Conservation (phyloP, 1,284 basidiomycete species). For the Moniliophthora roreri region DNA sequence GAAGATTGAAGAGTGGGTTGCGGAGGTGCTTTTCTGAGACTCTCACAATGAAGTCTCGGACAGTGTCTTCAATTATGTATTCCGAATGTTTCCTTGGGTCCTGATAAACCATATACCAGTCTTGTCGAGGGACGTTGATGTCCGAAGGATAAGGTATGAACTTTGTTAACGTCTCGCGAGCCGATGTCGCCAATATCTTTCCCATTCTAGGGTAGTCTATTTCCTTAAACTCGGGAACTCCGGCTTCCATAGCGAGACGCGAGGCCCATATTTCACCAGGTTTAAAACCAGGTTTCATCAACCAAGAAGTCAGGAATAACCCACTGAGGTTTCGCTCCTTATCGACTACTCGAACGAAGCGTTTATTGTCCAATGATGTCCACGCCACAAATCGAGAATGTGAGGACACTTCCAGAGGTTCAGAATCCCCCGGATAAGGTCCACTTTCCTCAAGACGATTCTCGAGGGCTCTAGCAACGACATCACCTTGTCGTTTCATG, state of each 20-base stretch:
- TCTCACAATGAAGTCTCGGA: background rate
- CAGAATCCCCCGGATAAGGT: background rate
- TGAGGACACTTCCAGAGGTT: no score
- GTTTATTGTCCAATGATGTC: background rate
- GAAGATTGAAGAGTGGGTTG: slow-evolving; percentile 4
- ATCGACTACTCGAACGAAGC: background rate
- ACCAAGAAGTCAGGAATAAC: background rate
- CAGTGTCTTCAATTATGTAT: background rate
- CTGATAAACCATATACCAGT: background rate
- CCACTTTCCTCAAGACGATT: background rate
- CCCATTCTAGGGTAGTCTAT: slow-evolving; percentile 9
- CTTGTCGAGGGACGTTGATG: background rate
- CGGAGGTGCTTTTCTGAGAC: background rate
- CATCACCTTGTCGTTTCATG: background rate
- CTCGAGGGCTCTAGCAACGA: background rate
- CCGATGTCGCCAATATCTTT: background rate
- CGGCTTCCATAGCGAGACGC: background rate
- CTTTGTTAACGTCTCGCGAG: background rate
- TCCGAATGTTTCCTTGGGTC: background rate
- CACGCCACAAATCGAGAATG: background rate
- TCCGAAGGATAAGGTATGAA: background rate
- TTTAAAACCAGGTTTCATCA: background rate
- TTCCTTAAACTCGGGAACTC: background rate
- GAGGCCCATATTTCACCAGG: slow-evolving; percentile 2
- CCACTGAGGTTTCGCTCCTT: background rate